phyloP scores from a whole-genome alignment of 2,329 filamentous ascomycete species.

The Colletotrichum caudatum region DNA sequence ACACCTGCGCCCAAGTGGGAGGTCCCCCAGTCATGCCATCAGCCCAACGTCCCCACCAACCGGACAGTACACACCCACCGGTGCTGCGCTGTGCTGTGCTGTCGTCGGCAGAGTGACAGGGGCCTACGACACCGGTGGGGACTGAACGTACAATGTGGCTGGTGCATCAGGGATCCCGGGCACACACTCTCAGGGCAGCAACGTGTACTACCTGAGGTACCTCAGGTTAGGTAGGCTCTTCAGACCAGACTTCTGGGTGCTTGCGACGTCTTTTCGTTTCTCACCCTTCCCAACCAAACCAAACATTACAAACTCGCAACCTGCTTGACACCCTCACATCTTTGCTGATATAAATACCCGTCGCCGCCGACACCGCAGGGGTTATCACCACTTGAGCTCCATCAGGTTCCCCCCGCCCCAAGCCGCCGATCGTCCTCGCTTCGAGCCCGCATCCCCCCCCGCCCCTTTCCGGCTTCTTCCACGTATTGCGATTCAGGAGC shows the following conservation, averaged over 20 bases:
- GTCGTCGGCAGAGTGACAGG: constrained; percentile 34
- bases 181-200: constrained; percentile 30
- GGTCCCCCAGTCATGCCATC: neutral
- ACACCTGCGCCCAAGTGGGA: constrained; percentile 11
- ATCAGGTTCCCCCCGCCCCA: constrained; percentile 3
- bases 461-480: constrained; percentile 32
- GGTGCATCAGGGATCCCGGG: constrained; percentile 38
- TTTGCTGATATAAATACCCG: constrained; percentile 26
- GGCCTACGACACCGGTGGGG: constrained; percentile 33
- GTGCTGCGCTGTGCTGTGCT: neutral
- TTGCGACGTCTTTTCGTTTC: constrained; percentile 36
- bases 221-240: constrained; percentile 14
- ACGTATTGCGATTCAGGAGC: constrained; percentile 39
- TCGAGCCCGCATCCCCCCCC: constrained; percentile 17
- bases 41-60: constrained; percentile 30
- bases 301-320: constrained; percentile 18
- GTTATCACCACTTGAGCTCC: constrained; percentile 8
- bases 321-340: constrained; percentile 6
- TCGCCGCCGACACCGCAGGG: constrained; percentile 16
- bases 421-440: constrained; percentile 18
- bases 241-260: constrained; percentile 24
- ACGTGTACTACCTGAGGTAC: constrained; percentile 2
- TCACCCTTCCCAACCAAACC: constrained; percentile 27
- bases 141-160: constrained; percentile 32
- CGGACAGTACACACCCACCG: neutral